phyloP scores from a whole-genome alignment of 192 early-diverging fungal genomes.

The Linnemannia exigua region DNA sequence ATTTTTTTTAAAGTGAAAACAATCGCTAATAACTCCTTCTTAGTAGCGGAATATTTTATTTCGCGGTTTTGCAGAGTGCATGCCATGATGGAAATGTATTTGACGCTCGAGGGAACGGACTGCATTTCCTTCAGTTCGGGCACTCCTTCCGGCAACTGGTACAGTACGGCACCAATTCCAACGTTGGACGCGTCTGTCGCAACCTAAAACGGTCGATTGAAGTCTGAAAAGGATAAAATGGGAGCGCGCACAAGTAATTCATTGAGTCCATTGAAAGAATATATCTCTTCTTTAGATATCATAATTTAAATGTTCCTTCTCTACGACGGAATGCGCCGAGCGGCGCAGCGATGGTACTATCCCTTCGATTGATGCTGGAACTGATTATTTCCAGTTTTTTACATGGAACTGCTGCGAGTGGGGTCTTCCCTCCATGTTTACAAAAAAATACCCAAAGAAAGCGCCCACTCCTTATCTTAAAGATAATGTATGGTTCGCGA shows the following conservation, averaged over 20 bases:
- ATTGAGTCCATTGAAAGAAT: conserved; percentile 14
- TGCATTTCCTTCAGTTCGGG: neutral
- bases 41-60: conserved; percentile 38
- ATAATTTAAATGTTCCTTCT: neutral
- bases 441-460: no score
- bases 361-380: no score
- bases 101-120: neutral
- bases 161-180: conserved; percentile 50
- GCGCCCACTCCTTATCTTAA: no score
- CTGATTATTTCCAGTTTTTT: no score
- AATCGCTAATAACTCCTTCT: conserved; percentile 51
- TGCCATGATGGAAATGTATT: conserved; percentile 46
- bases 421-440: no score
- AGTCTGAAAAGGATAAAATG: conserved; percentile 35
- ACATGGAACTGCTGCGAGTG: no score
- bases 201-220: conserved; percentile 30
- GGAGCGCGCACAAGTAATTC: conserved; percentile 6
- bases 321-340: conserved; percentile 37
- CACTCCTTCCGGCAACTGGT: conserved; percentile 20
- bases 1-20: conserved; percentile 44
- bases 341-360: conserved; percentile 20
- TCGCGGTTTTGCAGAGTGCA: conserved; percentile 31
- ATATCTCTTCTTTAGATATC: neutral
- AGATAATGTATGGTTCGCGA: no score
- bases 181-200: conserved; percentile 60